Evolutionary conservation across 1,284 basidiomycete genomes (phyloP), one percentile per base, ranked within the genome.

Genomic region (Gymnopus androsaceus): DNA sequence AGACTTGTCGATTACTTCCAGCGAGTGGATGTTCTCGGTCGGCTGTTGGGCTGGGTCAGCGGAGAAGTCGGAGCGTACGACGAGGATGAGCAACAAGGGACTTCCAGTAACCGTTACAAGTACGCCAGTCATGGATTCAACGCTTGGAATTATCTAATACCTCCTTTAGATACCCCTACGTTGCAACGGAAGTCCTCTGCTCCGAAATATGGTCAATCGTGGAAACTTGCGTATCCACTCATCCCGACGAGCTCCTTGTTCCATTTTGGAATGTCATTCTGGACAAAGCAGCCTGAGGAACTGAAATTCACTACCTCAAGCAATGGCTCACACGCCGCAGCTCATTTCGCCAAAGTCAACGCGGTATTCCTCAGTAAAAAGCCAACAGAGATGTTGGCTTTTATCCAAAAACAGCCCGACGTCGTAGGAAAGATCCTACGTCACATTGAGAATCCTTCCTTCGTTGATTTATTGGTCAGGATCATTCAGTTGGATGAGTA

Each of bases 251-350:
- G 61, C 77, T 95, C 51, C 79, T 95, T 55, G 75, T 79, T 17
- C 88, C 91, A 7, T 97, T 97, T 78, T 99, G 97, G 97, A 92
- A 98, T 70, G 86, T 85, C 9, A 87, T 98, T 9, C 78, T 99
- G 19, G 88, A 93, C 64, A 80, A 83, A 63, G 76, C 84, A 0
- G n/a, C 80, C 91, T 17, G 87, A 90, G 57, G 90, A 92, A 61
- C 88, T 91, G 84, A 87, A 85, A 72, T 37, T 50, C 36, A 27
- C 34, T 17, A 7, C 48, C 11, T 15, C 36, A 36, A 38, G 19
- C 11, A 85, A 78, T 14, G 82, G 85, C 64, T 85, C 85, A 75
- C 79, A 83, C 56, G 84, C 90, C 80, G 88, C 88, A n/a, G 82
- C 87, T 3, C 88, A 91, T 69, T 92, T 92, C 67, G 85, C 89